Conservation (phyloP, 2,329 filamentous ascomycete genomes). For the Aspergillus transmontanensis region DNA sequence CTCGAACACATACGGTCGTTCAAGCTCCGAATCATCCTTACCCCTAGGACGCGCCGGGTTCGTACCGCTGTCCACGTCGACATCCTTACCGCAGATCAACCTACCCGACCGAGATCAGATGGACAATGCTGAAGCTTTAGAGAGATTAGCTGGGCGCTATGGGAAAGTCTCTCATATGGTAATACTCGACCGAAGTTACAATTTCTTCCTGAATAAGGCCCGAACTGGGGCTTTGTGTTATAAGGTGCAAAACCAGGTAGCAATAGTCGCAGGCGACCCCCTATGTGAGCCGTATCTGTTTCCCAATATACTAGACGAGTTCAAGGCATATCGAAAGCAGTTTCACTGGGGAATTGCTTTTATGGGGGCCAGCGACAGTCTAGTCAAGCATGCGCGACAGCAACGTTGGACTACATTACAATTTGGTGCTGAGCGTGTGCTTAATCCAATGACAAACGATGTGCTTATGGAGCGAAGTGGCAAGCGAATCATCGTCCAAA, state of each 20-base stretch:
- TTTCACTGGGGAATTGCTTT: conserved; percentile 38
- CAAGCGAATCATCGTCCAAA: conserved; percentile 42
- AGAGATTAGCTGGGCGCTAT: conserved; percentile 32
- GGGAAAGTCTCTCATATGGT: conserved; percentile 48
- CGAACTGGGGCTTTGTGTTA: conserved; percentile 41
- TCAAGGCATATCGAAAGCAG: conserved; percentile 34
- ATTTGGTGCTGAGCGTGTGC: conserved; percentile 43
- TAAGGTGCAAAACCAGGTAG: conserved; percentile 41
- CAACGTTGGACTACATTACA: conserved; percentile 39
- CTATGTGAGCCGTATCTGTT: conserved; percentile 34
- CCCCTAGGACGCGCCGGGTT: background rate
- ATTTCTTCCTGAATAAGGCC: conserved; percentile 42
- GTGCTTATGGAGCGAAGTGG: conserved; percentile 38
- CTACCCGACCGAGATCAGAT: background rate
- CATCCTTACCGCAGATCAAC: background rate
- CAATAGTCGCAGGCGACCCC: conserved; percentile 44
- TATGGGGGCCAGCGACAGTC: conserved; percentile 38
- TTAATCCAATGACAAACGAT: conserved; percentile 45
- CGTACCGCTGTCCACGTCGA: background rate
- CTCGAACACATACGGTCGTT: background rate
- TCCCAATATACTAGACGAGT: conserved; percentile 36
- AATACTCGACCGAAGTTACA: conserved; percentile 45
- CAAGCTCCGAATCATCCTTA: conserved; percentile 1
- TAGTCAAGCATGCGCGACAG: conserved; percentile 34
- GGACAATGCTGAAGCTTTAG: background rate